phyloP scores from a whole-genome alignment of 805 yeast species.

The Pichia rugopelliculosa region DNA sequence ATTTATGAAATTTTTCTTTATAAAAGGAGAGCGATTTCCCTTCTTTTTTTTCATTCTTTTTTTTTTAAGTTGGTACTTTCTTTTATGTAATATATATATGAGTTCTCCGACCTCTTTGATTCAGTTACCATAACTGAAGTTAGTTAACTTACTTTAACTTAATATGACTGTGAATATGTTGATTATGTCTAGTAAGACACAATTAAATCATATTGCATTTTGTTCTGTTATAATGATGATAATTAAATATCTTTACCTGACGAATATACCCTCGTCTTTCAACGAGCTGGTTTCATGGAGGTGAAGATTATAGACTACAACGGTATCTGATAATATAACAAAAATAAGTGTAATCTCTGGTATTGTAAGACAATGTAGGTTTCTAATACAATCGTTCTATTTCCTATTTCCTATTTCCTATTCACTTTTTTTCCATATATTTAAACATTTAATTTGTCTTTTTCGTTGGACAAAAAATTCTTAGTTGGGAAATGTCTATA shows the following conservation, averaged over 20 bases:
- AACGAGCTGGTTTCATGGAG: slow-evolving; percentile 17
- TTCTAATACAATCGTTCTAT: too few species aligned
- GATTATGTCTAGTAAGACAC: not conserved
- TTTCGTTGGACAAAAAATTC: too few species aligned
- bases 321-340: slow-evolving; percentile 28
- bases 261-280: slow-evolving; percentile 18
- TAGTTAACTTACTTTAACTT: too few species aligned
- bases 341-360: not conserved
- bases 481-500: too few species aligned
- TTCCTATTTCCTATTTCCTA: too few species aligned
- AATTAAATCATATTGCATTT: not conserved
- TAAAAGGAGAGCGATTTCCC: not conserved
- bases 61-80: not conserved
- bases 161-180: too few species aligned
- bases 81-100: too few species aligned
- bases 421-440: too few species aligned
- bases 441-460: too few species aligned
- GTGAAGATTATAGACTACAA: slow-evolving; percentile 28
- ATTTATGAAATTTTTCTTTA: not conserved
- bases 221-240: slow-evolving; percentile 14
- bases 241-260: slow-evolving; percentile 13
- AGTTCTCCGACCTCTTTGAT: too few species aligned
- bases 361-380: not conserved
- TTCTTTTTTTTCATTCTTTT: too few species aligned
- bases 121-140: too few species aligned